Evolutionary conservation across 2,329 filamentous ascomycete species (phyloP), one percentile per base, ranked within the genome.

Genomic region (Diaporthe sp.): DNA sequence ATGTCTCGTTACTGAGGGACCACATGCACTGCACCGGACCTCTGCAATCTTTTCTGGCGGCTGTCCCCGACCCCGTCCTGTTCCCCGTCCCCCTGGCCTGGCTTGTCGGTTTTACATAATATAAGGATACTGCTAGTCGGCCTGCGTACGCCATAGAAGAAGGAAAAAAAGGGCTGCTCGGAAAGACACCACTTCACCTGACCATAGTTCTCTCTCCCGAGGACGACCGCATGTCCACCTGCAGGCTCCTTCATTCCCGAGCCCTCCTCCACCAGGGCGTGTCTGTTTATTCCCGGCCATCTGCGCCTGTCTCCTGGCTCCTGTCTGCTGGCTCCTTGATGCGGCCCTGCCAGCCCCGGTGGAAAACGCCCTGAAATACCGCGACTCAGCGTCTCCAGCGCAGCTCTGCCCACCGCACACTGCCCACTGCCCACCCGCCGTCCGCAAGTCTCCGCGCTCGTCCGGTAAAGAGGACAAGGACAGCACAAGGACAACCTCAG

Each of bases 61-160:
- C 65, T 69, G 49, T 19, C 31, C 65, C 65, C 49, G 65, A 55
- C 34, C 31, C 61, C 42, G 22, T 68, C 46, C 31, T 68, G 44
- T 65, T 22, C 59, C 59, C 59, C 25, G 59, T 65, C 17, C 59
- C 31, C 65, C 46, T 39, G 46, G 46, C 65, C 65, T 55, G 31
- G 65, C 49, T 53, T 46, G 44, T 51, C 44, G 34, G 46, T 53
- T 69, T 69, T 69, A 69, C 65, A 69, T 69, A 69, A 69, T 69
- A 69, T 69, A 69, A 69, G 65, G 65, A 37, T n/a, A 42, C 46
- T 37, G n/a, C 49, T 42, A 55, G 65, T 69, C 37, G 37, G 12
- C 37, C 65, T 39, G 13, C 42, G 65, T 53, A 53, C 49, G 65
- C 65, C 44, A 39, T 12, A 69, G n/a, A 55, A 42, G 34, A 69